Evolutionary conservation across 768 basidiomycete species (phyloP).

Genomic region (Lactarius akahatsu): DNA sequence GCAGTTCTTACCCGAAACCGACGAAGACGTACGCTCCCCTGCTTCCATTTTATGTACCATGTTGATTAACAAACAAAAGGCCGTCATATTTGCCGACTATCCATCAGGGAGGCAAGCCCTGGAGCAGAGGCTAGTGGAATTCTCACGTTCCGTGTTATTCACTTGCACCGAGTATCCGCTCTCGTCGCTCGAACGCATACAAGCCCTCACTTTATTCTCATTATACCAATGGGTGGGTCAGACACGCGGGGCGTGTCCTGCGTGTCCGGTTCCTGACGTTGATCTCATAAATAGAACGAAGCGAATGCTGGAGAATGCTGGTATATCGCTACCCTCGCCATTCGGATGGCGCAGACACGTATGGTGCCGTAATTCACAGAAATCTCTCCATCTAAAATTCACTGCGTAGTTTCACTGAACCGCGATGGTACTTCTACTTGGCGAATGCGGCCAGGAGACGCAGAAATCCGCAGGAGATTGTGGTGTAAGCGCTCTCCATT

Average conservation of each 20-base stretch:
- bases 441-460: slow-evolving; percentile 31
- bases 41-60: not conserved
- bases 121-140: slow-evolving; percentile 27
- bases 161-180: slow-evolving; percentile 15
- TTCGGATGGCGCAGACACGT: slow-evolving; percentile 33
- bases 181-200: slow-evolving; percentile 31
- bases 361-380: slow-evolving; percentile 6
- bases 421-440: slow-evolving; percentile 30
- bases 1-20: slow-evolving; percentile 31
- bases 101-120: slow-evolving; percentile 28
- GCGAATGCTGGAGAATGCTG: slow-evolving; percentile 23
- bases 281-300: slow-evolving; percentile 17
- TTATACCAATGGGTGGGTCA: slow-evolving; percentile 28
- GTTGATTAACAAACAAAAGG: slow-evolving; percentile 9
- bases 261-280: no score
- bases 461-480: slow-evolving; percentile 30
- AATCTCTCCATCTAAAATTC: not conserved
- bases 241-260: not conserved
- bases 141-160: slow-evolving; percentile 28
- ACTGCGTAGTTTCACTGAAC: slow-evolving; percentile 28
- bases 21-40: slow-evolving; percentile 27
- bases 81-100: slow-evolving; percentile 28
- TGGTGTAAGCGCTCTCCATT: slow-evolving; percentile 30
- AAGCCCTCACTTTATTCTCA: slow-evolving; percentile 28
- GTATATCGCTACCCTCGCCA: slow-evolving; percentile 28